These are phyloP conservation scores for Fusarium pseudonygamai DNA, from an alignment of 2,329 filamentous ascomycete species.

Conservation along the genomic window DNA sequence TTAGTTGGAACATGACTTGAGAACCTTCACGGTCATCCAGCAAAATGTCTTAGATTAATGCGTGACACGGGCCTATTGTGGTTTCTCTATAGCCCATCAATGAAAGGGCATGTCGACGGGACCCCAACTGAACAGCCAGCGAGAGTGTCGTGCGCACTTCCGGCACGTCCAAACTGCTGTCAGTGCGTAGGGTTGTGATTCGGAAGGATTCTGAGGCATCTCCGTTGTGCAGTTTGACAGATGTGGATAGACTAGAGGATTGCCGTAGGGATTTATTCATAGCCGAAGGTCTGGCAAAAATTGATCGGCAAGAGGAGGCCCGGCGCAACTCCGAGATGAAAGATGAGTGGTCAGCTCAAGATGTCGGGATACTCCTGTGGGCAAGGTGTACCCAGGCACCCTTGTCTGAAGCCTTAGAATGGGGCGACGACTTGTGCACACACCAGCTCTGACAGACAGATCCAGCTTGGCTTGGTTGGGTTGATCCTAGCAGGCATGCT, in stretches of 20 bases:
- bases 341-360: conserved; percentile 22
- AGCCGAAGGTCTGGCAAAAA: conserved; percentile 24
- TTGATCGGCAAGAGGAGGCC: conserved; percentile 28
- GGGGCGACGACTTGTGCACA: conserved; percentile 22
- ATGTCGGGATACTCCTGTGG: conserved; percentile 31
- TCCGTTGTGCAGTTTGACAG: conserved; percentile 33
- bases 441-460: conserved; percentile 35
- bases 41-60: neutral
- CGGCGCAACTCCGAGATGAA: conserved; percentile 30
- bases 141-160: neutral
- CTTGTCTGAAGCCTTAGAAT: conserved; percentile 16
- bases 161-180: conserved; percentile 6
- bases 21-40: neutral
- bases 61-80: neutral
- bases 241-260: conserved; percentile 33
- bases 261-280: conserved; percentile 36
- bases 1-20: neutral
- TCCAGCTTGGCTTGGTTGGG: conserved; percentile 19
- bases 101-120: neutral
- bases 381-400: conserved; percentile 18
- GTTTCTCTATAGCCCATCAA: neutral
- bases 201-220: conserved; percentile 21
- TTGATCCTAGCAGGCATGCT: conserved; percentile 37
- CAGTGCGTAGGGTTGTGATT: conserved; percentile 14
- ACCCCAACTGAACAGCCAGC: neutral